Percentiles rank a stretch among this genome's conserved stretches.
Conservation (phyloP, 768 basidiomycete species). For the Serendipita sp. region DNA sequence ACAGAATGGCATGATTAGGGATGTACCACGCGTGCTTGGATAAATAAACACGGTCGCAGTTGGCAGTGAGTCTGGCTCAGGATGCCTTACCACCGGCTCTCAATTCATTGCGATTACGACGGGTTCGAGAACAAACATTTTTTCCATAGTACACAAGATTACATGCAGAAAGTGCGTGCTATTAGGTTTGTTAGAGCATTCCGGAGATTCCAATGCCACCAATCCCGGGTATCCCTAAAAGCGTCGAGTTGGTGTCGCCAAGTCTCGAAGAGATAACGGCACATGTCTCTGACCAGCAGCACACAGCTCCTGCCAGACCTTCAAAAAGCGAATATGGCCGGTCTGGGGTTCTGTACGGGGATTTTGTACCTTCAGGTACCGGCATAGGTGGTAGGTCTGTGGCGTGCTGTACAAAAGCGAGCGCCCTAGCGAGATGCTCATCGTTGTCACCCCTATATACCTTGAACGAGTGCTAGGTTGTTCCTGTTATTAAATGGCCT, state of each 20-base stretch:
- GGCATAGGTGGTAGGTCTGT: constrained; percentile 8
- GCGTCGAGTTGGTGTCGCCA: not conserved
- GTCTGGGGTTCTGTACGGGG: constrained; percentile 9
- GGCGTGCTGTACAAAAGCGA: constrained; percentile 9
- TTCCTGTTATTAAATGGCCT: too few relatives aligned
- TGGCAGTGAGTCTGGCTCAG: not conserved
- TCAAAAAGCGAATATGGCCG: constrained; percentile 10
- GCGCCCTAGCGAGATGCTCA: constrained; percentile 1
- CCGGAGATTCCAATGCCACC: constrained; percentile 6
- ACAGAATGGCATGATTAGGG: constrained; percentile 57
- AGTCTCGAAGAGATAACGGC: constrained; percentile 7
- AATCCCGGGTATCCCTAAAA: constrained; percentile 9
- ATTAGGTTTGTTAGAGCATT: not conserved
- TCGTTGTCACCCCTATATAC: not conserved
- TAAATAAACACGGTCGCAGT: not conserved
- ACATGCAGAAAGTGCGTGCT: too few relatives aligned
- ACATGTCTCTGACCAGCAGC: constrained; percentile 10
- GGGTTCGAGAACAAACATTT: too few relatives aligned
- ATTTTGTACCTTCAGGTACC: not conserved
- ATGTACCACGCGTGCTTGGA: not conserved
- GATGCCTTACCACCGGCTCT: too few relatives aligned
- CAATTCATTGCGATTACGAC: too few relatives aligned
- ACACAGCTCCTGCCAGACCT: constrained; percentile 9
- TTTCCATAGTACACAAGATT: too few relatives aligned
- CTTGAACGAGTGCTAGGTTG: too few relatives aligned